Evolutionary conservation across 257 asterid genomes (phyloP).

Genomic region (Solanum piurae): DNA sequence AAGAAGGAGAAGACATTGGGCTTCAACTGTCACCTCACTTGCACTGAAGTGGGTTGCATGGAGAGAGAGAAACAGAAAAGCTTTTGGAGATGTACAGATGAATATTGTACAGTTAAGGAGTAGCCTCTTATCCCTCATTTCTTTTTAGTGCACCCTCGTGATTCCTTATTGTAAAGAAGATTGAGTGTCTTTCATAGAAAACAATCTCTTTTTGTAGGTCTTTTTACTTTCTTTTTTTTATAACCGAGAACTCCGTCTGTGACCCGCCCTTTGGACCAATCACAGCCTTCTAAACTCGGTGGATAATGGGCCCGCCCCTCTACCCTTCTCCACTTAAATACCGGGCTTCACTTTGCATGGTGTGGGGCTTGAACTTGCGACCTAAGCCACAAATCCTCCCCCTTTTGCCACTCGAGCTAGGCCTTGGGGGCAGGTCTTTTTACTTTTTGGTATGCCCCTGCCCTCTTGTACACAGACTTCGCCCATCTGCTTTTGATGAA

Average conservation of each 20-base stretch:
- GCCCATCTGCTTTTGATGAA: not conserved
- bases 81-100: not conserved
- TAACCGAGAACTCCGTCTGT: too few species aligned
- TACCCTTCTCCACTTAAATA: too few species aligned
- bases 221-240: not conserved
- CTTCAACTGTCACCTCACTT: not conserved
- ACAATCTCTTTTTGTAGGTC: not conserved
- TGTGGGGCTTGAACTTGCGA: too few species aligned
- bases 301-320: too few species aligned
- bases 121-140: not conserved
- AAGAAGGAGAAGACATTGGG: not conserved
- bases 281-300: too few species aligned
- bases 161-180: not conserved
- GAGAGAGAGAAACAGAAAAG: not conserved
- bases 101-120: not conserved
- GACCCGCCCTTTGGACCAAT: too few species aligned
- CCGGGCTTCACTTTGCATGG: too few species aligned
- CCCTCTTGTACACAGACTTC: not conserved
- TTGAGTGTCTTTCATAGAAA: not conserved
- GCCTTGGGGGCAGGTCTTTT: too few species aligned
- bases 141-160: not conserved
- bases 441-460: not conserved
- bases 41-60: not conserved
- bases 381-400: too few species aligned
- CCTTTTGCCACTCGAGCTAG: too few species aligned